These are phyloP conservation scores for Vishniacozyma victoriae DNA, from an alignment of 768 basidiomycete species.

Conservation along the genomic window DNA sequence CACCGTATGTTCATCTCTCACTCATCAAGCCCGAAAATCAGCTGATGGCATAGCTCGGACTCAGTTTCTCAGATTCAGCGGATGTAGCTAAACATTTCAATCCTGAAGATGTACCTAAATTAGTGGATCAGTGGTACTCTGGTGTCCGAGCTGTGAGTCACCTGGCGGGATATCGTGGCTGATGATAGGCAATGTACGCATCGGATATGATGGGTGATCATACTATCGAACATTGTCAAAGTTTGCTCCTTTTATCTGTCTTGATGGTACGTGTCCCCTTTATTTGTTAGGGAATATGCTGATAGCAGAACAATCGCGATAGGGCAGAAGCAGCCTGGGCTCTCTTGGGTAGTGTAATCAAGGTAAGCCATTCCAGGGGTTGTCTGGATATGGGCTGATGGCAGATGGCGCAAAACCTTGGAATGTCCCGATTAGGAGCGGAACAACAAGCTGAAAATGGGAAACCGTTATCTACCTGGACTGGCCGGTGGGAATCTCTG, in stretches of 20 bases:
- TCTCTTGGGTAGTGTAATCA: slow-evolving; percentile 46
- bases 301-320: slow-evolving; percentile 45
- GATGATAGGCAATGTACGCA: slow-evolving; percentile 38
- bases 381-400: not conserved
- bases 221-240: slow-evolving; percentile 43
- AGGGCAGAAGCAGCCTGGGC: slow-evolving; percentile 47
- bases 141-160: slow-evolving; percentile 26
- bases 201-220: slow-evolving; percentile 44
- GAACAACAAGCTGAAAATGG: slow-evolving; percentile 39
- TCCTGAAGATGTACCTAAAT: slow-evolving; percentile 30
- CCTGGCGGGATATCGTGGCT: not conserved
- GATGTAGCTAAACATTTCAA: slow-evolving; percentile 42
- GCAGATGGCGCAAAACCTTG: slow-evolving; percentile 47
- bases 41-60: slow-evolving; percentile 30
- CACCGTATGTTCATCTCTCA: slow-evolving; percentile 28
- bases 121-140: slow-evolving; percentile 43
- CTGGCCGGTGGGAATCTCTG: slow-evolving; percentile 46
- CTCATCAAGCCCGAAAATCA: not conserved
- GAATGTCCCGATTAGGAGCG: slow-evolving; percentile 44
- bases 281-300: not conserved
- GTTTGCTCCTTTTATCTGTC: slow-evolving; percentile 38
- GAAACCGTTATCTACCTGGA: slow-evolving; percentile 41
- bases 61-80: slow-evolving; percentile 44
- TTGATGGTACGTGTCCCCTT: slow-evolving; percentile 38
- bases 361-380: slow-evolving; percentile 22